Evolutionary conservation across 2,329 filamentous ascomycete genomes (phyloP), one percentile per base, ranked within the genome.

Genomic region (Phialophora expanda): DNA sequence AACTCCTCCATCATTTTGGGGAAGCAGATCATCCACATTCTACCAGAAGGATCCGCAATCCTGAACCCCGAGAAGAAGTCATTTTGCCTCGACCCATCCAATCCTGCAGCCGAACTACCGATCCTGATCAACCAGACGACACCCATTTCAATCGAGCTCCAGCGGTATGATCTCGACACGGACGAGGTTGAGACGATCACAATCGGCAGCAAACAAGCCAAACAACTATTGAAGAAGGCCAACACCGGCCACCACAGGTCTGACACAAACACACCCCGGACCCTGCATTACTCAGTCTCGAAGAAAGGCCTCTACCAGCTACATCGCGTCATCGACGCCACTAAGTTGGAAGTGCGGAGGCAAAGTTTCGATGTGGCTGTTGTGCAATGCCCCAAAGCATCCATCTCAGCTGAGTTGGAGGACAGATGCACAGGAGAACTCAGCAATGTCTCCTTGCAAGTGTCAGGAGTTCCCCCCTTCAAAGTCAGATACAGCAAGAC

Each of bases 21-120:
- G 75, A 95, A 93, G 77, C 93, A 98, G 80, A 96, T 97, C 73
- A 94, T 99, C 78, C 95, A 99, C 76, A 97, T 99, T 74, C 83
- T 99, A 62, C 95, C 95, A 1, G 95, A 99, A 82, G 96, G 96
- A 82, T 95, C 93, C 56, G 95, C 93, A 14, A 84, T 93, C 56
- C 83, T 99, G 69, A 99, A 99, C 74, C 92, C 93, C 0, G 86
- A 93, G 55, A 85, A 87, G 65, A 81, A 84, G n/a, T 86, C 93
- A 0, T 95, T 95, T 77, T 99, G 95, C 78, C 80, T 99, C 56
- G 89, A 89, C 64, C 81, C 83, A 51, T 81, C 85, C 24, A 87
- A 84, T 65, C 83, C 84, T 32, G 81, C 85, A 8, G 85, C 89
- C 46, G 83, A 85, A 59, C 81, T 99, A 32, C 95, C 94, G 1